Percentiles rank a stretch among this genome's conserved stretches.
These are phyloP conservation scores for Cyclotella choctawhatcheeana DNA, from an alignment of 108 stramenopile species.

Conservation along the genomic window DNA sequence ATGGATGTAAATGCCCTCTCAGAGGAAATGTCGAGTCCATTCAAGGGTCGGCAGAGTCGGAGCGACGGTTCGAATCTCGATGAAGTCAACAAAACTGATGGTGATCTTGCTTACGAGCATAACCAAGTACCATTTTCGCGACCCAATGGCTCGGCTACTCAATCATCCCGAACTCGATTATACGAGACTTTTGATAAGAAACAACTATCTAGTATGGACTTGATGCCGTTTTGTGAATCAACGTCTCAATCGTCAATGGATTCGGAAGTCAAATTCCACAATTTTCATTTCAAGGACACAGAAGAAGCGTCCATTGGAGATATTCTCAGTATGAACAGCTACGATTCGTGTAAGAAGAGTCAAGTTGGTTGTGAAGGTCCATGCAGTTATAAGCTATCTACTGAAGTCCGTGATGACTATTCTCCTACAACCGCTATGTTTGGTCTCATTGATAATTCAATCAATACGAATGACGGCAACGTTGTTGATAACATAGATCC, in stretches of 20 bases:
- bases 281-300: too few relatives aligned
- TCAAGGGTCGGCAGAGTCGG: neutral
- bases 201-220: too few relatives aligned
- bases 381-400: neutral
- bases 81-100: neutral
- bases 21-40: slow-evolving; percentile 28
- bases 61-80: too few relatives aligned
- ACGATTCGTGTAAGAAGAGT: neutral
- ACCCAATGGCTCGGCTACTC: too few relatives aligned
- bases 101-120: too few relatives aligned
- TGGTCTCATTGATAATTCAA: neutral
- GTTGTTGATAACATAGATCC: neutral
- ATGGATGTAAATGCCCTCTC: slow-evolving; percentile 13
- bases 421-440: neutral
- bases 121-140: too few relatives aligned
- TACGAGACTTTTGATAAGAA: too few relatives aligned
- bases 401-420: neutral
- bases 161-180: too few relatives aligned
- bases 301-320: neutral
- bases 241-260: too few relatives aligned
- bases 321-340: slow-evolving; percentile 7
- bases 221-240: too few relatives aligned
- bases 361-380: neutral
- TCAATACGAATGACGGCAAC: neutral
- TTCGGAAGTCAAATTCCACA: too few relatives aligned